Evolutionary conservation across 2,329 filamentous ascomycete genomes (phyloP), one percentile per base, ranked within the genome.

Genomic region (Anisogramma anomala): DNA sequence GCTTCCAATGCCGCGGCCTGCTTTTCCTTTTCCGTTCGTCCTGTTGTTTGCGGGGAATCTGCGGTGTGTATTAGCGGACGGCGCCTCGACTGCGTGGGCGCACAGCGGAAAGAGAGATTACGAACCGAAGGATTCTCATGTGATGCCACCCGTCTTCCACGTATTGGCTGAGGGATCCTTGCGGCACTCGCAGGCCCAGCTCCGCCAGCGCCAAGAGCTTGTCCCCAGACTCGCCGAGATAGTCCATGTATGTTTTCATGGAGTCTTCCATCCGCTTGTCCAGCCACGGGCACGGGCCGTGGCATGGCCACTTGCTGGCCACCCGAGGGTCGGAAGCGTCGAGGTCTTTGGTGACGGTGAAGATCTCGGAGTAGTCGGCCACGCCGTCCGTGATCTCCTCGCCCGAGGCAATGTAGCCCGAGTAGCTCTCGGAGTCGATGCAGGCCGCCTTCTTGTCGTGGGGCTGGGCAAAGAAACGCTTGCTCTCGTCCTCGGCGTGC

Each of bases 71-170:
- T 42, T 17, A 37, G 33, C 25, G 7, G 6, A 11, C n/a, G n/a
- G n/a, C n/a, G n/a, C n/a, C n/a, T n/a, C n/a, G n/a, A n/a, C n/a
- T n/a, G n/a, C n/a, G n/a, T n/a, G n/a, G n/a, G n/a, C n/a, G n/a
- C n/a, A n/a, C n/a, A n/a, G n/a, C n/a, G n/a, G n/a, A n/a, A n/a
- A n/a, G n/a, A n/a, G n/a, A n/a, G n/a, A n/a, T n/a, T n/a, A 41
- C 57, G 48, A 48, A 64, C 65, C 68, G 59, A 2, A 71, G 56
- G 14, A 69, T 56, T 5, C 68, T 58, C 57, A 69, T 62, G 46
- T 71, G 67, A 43, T 72, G 67, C 67, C 68, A 72, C 0, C 68
- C 68, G 41, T 72, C 68, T 6, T 59, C 47, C 1, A 65, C 68
- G 28, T 64, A 58, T 13, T 55, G 50, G 4, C 58, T 65, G 17